phyloP scores from a whole-genome alignment of 306 rosid genomes.

The Parietaria judaica region DNA sequence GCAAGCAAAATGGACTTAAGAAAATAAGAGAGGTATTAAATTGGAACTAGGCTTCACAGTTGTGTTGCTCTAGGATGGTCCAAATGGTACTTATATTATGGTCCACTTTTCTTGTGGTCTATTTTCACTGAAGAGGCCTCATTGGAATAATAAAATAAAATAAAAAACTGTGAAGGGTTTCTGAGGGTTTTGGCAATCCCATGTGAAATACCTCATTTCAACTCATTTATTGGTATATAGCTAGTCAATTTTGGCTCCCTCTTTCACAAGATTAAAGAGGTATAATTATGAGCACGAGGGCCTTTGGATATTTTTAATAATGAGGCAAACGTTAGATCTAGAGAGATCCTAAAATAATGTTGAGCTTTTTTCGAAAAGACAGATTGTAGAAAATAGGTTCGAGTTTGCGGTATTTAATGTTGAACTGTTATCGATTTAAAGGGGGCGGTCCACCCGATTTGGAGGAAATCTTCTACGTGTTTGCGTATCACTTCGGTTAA shows the following conservation, averaged over 20 bases:
- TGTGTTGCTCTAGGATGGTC: conserved; percentile 19
- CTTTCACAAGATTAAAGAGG: not conserved
- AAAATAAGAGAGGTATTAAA: conserved; percentile 12
- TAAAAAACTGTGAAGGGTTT: conserved; percentile 8
- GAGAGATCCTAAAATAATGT: not conserved
- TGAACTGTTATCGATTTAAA: too few relatives aligned
- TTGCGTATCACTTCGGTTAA: too few relatives aligned
- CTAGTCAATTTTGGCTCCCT: conserved; percentile 6
- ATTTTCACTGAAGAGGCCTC: conserved; percentile 1
- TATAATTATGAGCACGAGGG: not conserved
- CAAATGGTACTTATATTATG: conserved; percentile 23
- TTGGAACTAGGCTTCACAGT: conserved; percentile 12
- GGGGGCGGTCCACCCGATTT: too few relatives aligned
- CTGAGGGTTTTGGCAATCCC: conserved; percentile 23
- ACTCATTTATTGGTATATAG: conserved; percentile 12
- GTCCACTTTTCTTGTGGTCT: conserved; percentile 36
- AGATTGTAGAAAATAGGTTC: not conserved
- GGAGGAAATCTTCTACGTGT: too few relatives aligned
- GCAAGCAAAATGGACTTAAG: conserved; percentile 1
- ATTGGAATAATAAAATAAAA: conserved; percentile 1
- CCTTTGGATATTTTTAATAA: not conserved
- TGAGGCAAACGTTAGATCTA: too few relatives aligned
- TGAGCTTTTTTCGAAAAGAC: not conserved
- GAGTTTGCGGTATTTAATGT: not conserved
- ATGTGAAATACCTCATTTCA: conserved; percentile 44